phyloP scores from a whole-genome alignment of 2,329 filamentous ascomycete species.

The Fusarium fujikuroi region DNA sequence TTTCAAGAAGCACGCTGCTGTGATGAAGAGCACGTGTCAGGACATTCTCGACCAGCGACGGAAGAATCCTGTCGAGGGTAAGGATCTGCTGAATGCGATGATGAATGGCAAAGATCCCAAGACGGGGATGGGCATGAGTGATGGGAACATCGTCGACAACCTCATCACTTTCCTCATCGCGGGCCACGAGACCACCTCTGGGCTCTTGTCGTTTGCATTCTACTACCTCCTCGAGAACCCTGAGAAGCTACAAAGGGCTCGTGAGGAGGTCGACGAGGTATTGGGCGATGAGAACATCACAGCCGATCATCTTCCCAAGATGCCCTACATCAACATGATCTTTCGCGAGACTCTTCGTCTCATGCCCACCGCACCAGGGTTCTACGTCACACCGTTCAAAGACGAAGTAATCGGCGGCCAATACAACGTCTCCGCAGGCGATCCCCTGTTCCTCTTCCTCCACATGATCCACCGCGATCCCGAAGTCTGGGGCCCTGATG shows the following conservation, averaged over 20 bases:
- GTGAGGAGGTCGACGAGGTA: background rate
- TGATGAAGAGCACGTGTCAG: background rate
- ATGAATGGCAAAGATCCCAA: conserved; percentile 5
- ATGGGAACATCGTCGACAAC: background rate
- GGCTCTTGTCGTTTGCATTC: background rate
- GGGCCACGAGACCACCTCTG: background rate
- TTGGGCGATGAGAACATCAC: background rate
- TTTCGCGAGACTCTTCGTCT: conserved; percentile 11
- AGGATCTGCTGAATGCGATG: background rate
- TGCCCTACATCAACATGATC: conserved; percentile 14
- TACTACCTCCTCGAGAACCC: conserved; percentile 4
- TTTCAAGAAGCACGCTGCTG: background rate
- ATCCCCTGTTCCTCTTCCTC: background rate
- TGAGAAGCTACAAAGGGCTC: background rate
- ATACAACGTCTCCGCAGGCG: background rate
- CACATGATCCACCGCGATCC: conserved; percentile 10
- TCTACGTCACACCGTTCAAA: background rate
- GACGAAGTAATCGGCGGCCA: conserved; percentile 2
- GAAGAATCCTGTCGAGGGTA: background rate
- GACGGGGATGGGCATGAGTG: background rate
- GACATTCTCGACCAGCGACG: background rate
- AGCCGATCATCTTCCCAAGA: background rate
- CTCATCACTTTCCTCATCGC: conserved; percentile 14
- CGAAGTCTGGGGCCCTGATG: background rate
- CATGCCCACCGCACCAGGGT: conserved; percentile 1